phyloP scores from a whole-genome alignment of 768 basidiomycete species.

The Daedaleopsis sinensis region DNA sequence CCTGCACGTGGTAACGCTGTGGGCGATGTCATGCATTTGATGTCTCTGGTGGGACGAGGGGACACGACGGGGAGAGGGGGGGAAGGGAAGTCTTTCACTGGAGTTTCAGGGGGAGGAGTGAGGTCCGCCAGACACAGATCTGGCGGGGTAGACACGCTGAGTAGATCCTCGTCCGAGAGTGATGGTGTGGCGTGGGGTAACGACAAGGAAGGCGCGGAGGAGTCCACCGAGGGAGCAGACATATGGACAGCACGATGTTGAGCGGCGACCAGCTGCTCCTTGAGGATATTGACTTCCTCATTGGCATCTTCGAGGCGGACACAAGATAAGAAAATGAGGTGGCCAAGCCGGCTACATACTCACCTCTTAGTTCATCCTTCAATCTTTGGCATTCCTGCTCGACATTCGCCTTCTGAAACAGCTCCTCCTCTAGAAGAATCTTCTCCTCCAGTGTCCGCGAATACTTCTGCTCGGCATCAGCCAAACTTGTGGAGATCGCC shows the following conservation, averaged over 20 bases:
- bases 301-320: constrained; percentile 64
- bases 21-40: constrained; percentile 7
- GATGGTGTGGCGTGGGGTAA: constrained; percentile 32
- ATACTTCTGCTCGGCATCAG: constrained; percentile 87
- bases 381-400: constrained; percentile 92
- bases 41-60: constrained; percentile 10
- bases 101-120: constrained; percentile 45
- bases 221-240: constrained; percentile 26
- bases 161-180: constrained; percentile 57
- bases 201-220: constrained; percentile 33
- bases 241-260: constrained; percentile 29
- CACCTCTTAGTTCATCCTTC: constrained; percentile 92
- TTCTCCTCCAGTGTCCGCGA: constrained; percentile 93
- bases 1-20: constrained; percentile 50
- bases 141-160: constrained; percentile 59
- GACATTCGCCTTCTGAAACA: constrained; percentile 85
- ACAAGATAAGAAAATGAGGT: constrained; percentile 1
- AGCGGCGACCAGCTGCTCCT: constrained; percentile 63
- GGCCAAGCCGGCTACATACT: constrained; percentile 14
- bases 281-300: constrained; percentile 81
- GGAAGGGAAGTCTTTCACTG: constrained; percentile 27
- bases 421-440: constrained; percentile 94
- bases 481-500: constrained; percentile 79
- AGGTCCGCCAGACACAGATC: constrained; percentile 66
- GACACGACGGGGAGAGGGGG: constrained; percentile 11